Evolutionary conservation across 2,329 filamentous ascomycete genomes (phyloP).

Genomic region (Zymoseptoria pseudotritici): DNA sequence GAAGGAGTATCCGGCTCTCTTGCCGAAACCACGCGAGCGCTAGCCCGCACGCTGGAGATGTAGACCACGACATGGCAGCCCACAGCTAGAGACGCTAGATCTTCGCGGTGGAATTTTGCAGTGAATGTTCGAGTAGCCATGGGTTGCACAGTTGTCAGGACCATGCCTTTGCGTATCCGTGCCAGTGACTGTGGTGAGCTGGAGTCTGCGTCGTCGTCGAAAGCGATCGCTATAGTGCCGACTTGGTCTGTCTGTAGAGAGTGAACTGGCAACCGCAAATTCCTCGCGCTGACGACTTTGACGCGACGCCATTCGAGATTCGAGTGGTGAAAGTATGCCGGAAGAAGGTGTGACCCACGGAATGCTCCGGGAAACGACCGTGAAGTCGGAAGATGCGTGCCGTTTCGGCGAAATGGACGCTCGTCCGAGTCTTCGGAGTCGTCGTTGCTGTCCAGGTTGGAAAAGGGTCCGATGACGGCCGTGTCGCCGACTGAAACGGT

Average conservation of each 20-base stretch:
- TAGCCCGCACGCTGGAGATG: slow-evolving; percentile 75
- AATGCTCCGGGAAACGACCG: slow-evolving; percentile 44
- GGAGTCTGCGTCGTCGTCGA: slow-evolving; percentile 31
- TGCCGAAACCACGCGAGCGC: slow-evolving; percentile 60
- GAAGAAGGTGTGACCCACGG: slow-evolving; percentile 21
- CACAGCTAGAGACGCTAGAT: slow-evolving; percentile 55
- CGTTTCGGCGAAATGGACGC: slow-evolving; percentile 18
- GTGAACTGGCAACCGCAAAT: slow-evolving; percentile 74
- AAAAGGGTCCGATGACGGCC: slow-evolving; percentile 68
- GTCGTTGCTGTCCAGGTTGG: slow-evolving; percentile 22
- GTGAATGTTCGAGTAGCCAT: slow-evolving; percentile 45
- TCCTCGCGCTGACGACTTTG: slow-evolving; percentile 76
- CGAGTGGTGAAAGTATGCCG: slow-evolving; percentile 19
- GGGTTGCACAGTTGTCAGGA: slow-evolving; percentile 57
- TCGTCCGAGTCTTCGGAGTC: slow-evolving; percentile 32
- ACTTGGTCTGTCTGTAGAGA: slow-evolving; percentile 73
- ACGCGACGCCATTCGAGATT: slow-evolving; percentile 70
- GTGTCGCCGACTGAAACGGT: slow-evolving; percentile 68
- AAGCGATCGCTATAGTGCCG: slow-evolving; percentile 74
- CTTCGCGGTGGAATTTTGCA: slow-evolving; percentile 60
- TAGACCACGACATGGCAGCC: slow-evolving; percentile 75
- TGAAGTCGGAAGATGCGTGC: slow-evolving; percentile 33
- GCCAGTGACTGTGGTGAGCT: slow-evolving; percentile 24
- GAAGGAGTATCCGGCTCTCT: slow-evolving; percentile 24
- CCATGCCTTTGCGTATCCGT: slow-evolving; percentile 68